Evolutionary conservation across 805 yeast genomes (phyloP).

Genomic region (Lachancea lanzarotensis): DNA sequence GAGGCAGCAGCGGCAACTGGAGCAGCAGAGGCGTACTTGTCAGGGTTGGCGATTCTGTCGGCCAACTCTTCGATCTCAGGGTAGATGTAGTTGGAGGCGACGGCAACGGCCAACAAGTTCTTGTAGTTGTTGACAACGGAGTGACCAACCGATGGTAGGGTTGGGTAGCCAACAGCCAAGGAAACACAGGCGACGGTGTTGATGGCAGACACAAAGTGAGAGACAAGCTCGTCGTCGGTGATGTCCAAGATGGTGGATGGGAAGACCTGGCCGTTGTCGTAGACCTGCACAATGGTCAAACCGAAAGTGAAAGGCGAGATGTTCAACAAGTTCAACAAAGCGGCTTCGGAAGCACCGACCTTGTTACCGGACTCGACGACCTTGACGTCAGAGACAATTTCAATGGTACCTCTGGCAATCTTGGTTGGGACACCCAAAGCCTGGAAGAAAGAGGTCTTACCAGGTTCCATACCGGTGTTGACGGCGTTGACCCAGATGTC

Average conservation of each 20-base stretch:
- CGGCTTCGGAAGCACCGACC: constrained; percentile 99
- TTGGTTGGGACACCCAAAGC: constrained; percentile 99
- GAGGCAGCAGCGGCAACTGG: constrained; percentile 87
- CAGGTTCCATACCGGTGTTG: constrained; percentile 99
- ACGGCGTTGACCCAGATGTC: constrained; percentile 98
- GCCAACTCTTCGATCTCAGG: constrained; percentile 98
- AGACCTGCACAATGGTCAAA: constrained; percentile 93
- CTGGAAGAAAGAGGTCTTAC: constrained; percentile 99
- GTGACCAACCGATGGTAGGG: constrained; percentile 99
- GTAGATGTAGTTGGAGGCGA: constrained; percentile 98
- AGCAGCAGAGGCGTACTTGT: constrained; percentile 98
- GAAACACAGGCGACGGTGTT: constrained; percentile 92
- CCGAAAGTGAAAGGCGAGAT: constrained; percentile 99
- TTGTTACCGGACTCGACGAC: constrained; percentile 79
- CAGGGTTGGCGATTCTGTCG: constrained; percentile 99
- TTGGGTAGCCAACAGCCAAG: constrained; percentile 98
- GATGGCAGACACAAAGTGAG: constrained; percentile 88
- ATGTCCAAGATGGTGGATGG: constrained; percentile 94
- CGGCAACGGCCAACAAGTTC: constrained; percentile 94
- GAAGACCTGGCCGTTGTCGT: constrained; percentile 98
- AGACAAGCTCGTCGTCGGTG: constrained; percentile 93
- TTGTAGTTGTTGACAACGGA: constrained; percentile 98
- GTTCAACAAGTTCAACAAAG: constrained; percentile 98
- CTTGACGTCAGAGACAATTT: constrained; percentile 94
- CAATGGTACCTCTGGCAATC: constrained; percentile 99